These are phyloP conservation scores for Blastocystis sp. DNA, from an alignment of 352 stramenopile species.

Conservation along the genomic window DNA sequence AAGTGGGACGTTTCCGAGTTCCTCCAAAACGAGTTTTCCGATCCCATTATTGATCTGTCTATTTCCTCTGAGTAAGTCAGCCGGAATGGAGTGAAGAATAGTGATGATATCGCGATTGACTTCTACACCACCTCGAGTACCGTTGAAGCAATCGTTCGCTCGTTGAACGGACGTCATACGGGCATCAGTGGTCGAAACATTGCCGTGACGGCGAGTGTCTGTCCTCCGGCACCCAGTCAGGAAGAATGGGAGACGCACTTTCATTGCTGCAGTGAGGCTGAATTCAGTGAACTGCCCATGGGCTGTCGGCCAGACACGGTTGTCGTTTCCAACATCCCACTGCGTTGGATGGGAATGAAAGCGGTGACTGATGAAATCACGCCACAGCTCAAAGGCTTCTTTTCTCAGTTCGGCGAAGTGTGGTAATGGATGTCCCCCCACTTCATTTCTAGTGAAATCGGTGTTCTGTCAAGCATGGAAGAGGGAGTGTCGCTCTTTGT, in stretches of 20 bases:
- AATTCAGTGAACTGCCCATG: neutral
- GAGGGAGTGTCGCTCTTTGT: neutral
- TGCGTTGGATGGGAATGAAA: neutral
- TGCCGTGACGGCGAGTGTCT: neutral
- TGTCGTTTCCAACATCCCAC: conserved; percentile 8
- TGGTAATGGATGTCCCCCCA: neutral
- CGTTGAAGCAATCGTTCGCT: neutral
- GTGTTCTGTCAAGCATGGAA: neutral
- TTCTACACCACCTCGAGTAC: neutral
- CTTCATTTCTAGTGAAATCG: conserved; percentile 4
- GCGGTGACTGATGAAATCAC: too few species aligned
- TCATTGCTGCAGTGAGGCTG: too few species aligned
- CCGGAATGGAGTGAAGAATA: neutral
- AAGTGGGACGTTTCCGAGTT: conserved; percentile 47
- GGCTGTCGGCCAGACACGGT: conserved; percentile 30
- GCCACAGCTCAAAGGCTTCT: neutral
- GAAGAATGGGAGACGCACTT: conserved; percentile 11
- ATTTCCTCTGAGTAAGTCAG: neutral
- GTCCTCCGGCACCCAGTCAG: neutral
- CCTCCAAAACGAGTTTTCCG: conserved; percentile 12
- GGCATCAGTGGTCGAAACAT: neutral
- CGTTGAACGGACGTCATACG: neutral
- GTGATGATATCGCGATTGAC: neutral
- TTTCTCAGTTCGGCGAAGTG: neutral
- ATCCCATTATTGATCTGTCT: conserved; percentile 1